Percentiles rank a stretch among this genome's conserved stretches.
Evolutionary conservation across 768 basidiomycete genomes (phyloP).

Genomic region (Mycena indigotica): DNA sequence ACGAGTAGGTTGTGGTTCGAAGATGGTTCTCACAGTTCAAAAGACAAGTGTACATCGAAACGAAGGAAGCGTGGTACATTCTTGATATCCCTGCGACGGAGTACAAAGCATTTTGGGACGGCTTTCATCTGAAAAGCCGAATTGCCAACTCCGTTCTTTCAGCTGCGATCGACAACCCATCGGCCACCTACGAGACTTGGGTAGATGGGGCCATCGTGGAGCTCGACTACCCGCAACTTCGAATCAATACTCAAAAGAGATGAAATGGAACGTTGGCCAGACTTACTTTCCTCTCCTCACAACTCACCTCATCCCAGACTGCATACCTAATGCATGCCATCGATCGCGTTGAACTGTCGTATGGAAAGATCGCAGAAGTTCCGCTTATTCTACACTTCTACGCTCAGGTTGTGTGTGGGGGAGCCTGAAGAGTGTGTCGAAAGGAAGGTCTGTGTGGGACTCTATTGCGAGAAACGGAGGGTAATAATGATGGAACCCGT

Average conservation of each 20-base stretch:
- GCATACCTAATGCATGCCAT: constrained; percentile 5
- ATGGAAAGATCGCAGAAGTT: constrained; percentile 35
- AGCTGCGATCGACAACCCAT: constrained; percentile 34
- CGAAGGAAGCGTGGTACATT: constrained; percentile 70
- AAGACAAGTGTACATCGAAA: constrained; percentile 69
- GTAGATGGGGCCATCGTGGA: constrained; percentile 35
- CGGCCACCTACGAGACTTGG: constrained; percentile 37
- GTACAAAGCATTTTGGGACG: constrained; percentile 48
- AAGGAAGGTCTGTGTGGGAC: too few species aligned
- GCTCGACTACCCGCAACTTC: constrained; percentile 32
- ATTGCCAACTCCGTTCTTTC: constrained; percentile 52
- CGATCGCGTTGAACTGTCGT: background rate
- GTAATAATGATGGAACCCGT: background rate
- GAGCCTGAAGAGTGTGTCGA: too few species aligned
- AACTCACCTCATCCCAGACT: too few species aligned
- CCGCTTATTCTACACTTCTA: constrained; percentile 42
- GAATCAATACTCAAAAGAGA: background rate
- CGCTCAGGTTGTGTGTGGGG: too few species aligned
- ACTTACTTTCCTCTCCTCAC: background rate
- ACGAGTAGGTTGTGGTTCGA: background rate
- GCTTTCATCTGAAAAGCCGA: constrained; percentile 54
- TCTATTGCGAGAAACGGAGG: too few species aligned
- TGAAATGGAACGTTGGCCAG: constrained; percentile 2
- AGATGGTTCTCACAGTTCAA: constrained; percentile 14
- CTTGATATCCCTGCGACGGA: constrained; percentile 48